Base-by-base conservation (phyloP, 768 basidiomycete genomes). In the Lactarius akahatsu region DNA sequence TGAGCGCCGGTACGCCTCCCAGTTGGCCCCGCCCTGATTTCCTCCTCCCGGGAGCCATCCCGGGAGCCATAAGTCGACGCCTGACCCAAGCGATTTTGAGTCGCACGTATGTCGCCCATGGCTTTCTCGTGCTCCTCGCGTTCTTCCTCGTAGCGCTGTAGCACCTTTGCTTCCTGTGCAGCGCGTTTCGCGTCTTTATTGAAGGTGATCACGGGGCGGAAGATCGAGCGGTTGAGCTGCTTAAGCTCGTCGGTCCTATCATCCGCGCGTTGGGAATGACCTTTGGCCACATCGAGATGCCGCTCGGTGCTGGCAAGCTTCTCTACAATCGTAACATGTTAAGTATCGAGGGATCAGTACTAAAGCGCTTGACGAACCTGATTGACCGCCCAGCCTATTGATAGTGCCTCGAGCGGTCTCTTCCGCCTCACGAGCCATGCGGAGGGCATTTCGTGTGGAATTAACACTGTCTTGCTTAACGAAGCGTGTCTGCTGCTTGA, bases 181-280 rank as follows among this genome's bases (percentile, higher is more conserved):
- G 86, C 85, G 58, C 94, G 91, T 77, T 98, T 98, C 20, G 82
- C 83, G 43, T 94, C 89, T 77, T 97, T 99, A 81, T 98, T 96
- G 77, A 91, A 96, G 0, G 89, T 88, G 71, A 97, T 88, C 64
- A 86, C 94, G 10, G 93, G 96, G 58, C 89, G 86, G 81, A 99
- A 98, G 75, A 99, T 98, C 45, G 93, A 95, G 40, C 88, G 85
- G 77, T 98, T 98, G 63, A 99, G 86, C 74, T 95, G 84, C 77
- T 94, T 96, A 63, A 99, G 86, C 76, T 98, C 96, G 68, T 88
- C 89, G 5, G 95, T 94, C 76, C 87, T 92, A 79, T 99, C 96
- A 64, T 89, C 89, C n/a, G 96, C 96, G 4, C 92, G 88, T 54
- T 81, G 79, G 38, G 92, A 89, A 77, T 96, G 89, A 16, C 90